Base-by-base conservation (phyloP, 2,329 filamentous ascomycete genomes). In the Elsinoe perseae region DNA sequence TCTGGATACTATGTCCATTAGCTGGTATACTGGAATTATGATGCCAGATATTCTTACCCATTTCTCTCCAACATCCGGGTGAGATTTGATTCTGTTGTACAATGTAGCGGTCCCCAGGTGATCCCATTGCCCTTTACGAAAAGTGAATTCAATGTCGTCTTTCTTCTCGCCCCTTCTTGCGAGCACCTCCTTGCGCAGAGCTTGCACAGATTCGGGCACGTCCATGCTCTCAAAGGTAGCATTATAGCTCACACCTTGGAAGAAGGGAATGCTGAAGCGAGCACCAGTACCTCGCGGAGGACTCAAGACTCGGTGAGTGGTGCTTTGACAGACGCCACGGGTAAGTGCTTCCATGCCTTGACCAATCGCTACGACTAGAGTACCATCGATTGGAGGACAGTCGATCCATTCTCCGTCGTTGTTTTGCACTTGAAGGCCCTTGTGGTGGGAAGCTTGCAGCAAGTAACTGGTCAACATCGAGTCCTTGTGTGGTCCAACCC, bases 281-380 rank as follows among this genome's bases (percentile, higher is more conserved):
- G 89, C 77, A 3, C 88, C 89, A 8, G 80, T 74, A 10, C 87
- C 88, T 6, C 81, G 80, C 1, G 74, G 66, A 0, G 89, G 89
- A 27, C 82, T 86, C n/a, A 93, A 75, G 32, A 95, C 89, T 8
- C 89, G 80, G 70, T 95, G 89, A 38, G 89, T 93, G 2, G 89
- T 95, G 60, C 82, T 74, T 61, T 85, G 83, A 68, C 89, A 93
- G 2, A 93, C 89, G 28, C 89, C 89, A 60, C 82, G 82, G 18
- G 89, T 95, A 62, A 95, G 72, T 3, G 89, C 89, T 74, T 95
- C 89, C 64, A 95, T 79, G 0, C 87, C 89, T 71, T 95, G 89
- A 0, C 89, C 89, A 63, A 95, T 90, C 7, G 88, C 89, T 1
- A 95, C 89, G 1, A 95, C 89, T 3, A 95, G 78, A 48, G 89